These are phyloP conservation scores for Dactylellina parvicollis DNA, from an alignment of 2,329 filamentous ascomycete genomes.

Conservation along the genomic window DNA sequence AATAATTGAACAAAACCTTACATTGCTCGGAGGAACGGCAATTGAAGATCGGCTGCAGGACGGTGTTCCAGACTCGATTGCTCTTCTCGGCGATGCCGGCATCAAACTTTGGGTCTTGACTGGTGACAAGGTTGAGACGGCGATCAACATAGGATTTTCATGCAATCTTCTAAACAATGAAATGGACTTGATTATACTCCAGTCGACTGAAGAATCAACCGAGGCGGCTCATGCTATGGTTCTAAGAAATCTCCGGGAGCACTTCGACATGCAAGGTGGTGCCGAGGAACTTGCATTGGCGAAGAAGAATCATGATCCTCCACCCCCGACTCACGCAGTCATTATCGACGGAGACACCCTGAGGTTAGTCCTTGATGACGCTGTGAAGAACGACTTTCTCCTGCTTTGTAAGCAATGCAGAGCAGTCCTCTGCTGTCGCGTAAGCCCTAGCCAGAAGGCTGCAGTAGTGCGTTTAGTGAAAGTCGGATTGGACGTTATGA, in stretches of 20 bases:
- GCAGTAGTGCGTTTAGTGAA: conserved; percentile 97
- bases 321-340: conserved; percentile 86
- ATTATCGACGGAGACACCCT: conserved; percentile 95
- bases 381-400: conserved; percentile 88
- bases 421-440: conserved; percentile 94
- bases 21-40: conserved; percentile 88
- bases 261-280: conserved; percentile 84
- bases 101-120: conserved; percentile 99
- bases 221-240: conserved; percentile 62
- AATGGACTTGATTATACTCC: conserved; percentile 94
- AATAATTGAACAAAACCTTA: conserved; percentile 87
- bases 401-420: conserved; percentile 96
- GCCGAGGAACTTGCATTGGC: conserved; percentile 85
- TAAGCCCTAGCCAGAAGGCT: conserved; percentile 95
- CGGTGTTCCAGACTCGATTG: conserved; percentile 94
- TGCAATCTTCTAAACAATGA: conserved; percentile 97
- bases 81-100: conserved; percentile 86
- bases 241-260: conserved; percentile 76
- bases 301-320: conserved; percentile 83
- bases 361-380: conserved; percentile 83
- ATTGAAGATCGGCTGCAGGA: conserved; percentile 98
- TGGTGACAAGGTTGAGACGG: conserved; percentile 98
- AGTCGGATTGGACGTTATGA: conserved; percentile 93
- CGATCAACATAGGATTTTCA: conserved; percentile 99
- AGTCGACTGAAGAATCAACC: conserved; percentile 75